Base-by-base conservation (phyloP, 306 rosid species). In the Vicia sativa region DNA sequence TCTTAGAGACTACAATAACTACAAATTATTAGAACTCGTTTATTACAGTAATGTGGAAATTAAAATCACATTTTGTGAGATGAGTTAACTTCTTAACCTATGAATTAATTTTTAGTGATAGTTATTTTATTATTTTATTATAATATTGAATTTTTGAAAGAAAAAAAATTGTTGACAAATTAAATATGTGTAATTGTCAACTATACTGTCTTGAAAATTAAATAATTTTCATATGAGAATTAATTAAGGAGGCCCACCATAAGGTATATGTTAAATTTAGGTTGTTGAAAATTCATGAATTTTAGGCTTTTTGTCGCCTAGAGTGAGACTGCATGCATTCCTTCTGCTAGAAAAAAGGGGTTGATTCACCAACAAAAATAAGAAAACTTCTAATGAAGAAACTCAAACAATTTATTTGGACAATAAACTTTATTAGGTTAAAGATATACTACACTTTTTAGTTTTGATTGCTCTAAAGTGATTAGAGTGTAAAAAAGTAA, bases 271-370 rank as follows among this genome's bases (percentile, higher is more conserved):
- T 73, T 62, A 38, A 53, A 72, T 54, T 38, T 56, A 12, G 68
- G 79, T 77, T 8, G 65, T 68, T 74, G 78, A 68, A 66, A 61
- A 28, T 53, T 57, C 65, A 59, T 59, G 19, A 31, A 59, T 41
- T 56, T 46, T 46, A 76, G 50, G 55, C 26, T 3, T 60, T 60
- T 23, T 49, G 54, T 65, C 34, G 7, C 42, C 21, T 48, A 4
- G 29, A 34, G 26, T 35, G 19, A 39, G 58, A 46, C 21, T 65
- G 7, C 39, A 31, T 34, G 7, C 39, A 31, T 34, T 35, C 43
- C 38, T 18, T 34, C 29, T 29, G 11, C 13, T 26, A 19, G 59
- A 35, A 38, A 67, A n/a, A 15, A 13, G 10, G 10, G 45, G 59
- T 10, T 61, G 62, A 59, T 26, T 58, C 55, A 68, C 49, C 39